These are phyloP conservation scores for Chaetomium globosum DNA, from an alignment of 2,329 filamentous ascomycete genomes.

Conservation along the genomic window DNA sequence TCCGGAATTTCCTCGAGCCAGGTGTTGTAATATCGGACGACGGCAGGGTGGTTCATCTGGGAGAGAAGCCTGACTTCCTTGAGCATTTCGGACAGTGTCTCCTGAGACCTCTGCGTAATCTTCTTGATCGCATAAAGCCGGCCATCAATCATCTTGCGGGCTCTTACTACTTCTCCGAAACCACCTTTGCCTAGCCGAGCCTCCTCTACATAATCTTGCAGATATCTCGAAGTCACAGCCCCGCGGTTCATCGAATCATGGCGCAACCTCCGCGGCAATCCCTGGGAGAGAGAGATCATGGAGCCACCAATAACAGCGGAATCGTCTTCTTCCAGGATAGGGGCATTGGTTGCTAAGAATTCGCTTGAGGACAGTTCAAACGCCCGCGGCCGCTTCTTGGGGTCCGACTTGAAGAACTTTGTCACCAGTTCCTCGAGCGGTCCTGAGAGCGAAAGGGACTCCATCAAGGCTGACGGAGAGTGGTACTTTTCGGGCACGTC, in stretches of 20 bases:
- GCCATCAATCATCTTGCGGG: slow-evolving; percentile 89
- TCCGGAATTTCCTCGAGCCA: slow-evolving; percentile 80
- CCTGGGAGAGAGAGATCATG: slow-evolving; percentile 48
- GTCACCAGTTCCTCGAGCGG: slow-evolving; percentile 77
- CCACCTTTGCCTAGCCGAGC: slow-evolving; percentile 88
- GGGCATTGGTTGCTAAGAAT: slow-evolving; percentile 67
- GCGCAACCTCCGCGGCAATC: slow-evolving; percentile 54
- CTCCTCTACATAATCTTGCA: slow-evolving; percentile 87
- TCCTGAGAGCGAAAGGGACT: slow-evolving; percentile 70
- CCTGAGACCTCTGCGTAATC: slow-evolving; percentile 78
- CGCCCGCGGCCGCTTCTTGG: slow-evolving; percentile 80
- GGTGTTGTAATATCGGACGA: slow-evolving; percentile 90
- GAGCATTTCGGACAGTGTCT: slow-evolving; percentile 77
- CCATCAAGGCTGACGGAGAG: slow-evolving; percentile 74
- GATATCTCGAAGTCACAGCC: slow-evolving; percentile 71
- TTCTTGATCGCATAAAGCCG: slow-evolving; percentile 97
- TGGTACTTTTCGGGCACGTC: slow-evolving; percentile 75
- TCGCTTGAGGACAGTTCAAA: slow-evolving; percentile 71
- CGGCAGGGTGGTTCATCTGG: slow-evolving; percentile 83
- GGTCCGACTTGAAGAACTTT: slow-evolving; percentile 82
- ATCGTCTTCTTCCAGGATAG: slow-evolving; percentile 55
- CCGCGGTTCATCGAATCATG: slow-evolving; percentile 63
- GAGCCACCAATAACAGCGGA: slow-evolving; percentile 48
- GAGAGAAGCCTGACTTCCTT: slow-evolving; percentile 88
- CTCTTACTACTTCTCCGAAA: slow-evolving; percentile 95